Percentiles rank a stretch among this genome's conserved stretches.
Evolutionary conservation across 164 flowering plant genomes (phyloP).

Genomic region (Hamamelis virginiana): DNA sequence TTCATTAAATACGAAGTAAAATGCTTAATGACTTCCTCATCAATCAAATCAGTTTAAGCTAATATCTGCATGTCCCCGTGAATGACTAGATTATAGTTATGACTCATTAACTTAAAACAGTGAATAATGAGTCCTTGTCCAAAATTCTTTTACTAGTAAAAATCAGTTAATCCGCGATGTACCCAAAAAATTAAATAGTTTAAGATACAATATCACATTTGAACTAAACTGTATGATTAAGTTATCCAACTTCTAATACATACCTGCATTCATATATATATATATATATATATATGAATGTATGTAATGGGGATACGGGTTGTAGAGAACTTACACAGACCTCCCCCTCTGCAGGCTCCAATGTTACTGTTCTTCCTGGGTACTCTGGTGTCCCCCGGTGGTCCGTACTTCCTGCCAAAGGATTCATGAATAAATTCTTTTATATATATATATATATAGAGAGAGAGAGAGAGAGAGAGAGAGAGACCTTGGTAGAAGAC

Average conservation of each 20-base stretch:
- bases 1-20: too few species aligned
- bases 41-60: too few species aligned
- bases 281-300: too few species aligned
- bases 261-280: too few species aligned
- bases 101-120: background rate
- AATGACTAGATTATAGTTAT: too few species aligned
- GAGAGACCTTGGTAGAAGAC: constrained; percentile 83
- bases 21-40: too few species aligned
- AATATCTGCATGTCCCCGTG: too few species aligned
- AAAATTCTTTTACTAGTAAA: background rate
- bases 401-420: constrained; percentile 78
- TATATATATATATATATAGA: background rate
- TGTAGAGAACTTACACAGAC: constrained; percentile 60
- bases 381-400: constrained; percentile 89
- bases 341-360: constrained; percentile 70
- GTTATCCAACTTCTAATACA: too few species aligned
- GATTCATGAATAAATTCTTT: background rate
- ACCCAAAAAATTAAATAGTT: background rate
- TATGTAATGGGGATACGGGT: background rate
- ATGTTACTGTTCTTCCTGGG: constrained; percentile 95
- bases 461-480: constrained; percentile 14
- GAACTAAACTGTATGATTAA: background rate
- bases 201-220: background rate
- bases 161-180: background rate
- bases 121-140: background rate